Conservation (phyloP, 1,139 yeast species). For the Sugiyamaella neomexicana region DNA sequence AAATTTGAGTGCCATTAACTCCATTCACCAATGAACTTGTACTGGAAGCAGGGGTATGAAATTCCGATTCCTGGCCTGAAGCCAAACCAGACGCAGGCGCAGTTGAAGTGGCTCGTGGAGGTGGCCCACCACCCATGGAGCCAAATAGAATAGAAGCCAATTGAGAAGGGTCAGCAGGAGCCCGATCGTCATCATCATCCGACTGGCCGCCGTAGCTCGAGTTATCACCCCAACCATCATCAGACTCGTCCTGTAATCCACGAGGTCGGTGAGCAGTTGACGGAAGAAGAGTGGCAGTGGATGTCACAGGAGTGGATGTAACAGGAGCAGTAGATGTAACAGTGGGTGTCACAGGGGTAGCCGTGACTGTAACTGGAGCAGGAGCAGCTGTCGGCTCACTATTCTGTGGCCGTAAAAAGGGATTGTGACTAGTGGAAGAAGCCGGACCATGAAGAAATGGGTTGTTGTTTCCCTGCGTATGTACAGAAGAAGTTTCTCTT, state of each 20-base stretch:
- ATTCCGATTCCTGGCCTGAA: conserved; percentile 13
- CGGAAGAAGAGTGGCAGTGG: too few relatives aligned
- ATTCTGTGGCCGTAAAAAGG: conserved; percentile 43
- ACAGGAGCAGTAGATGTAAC: conserved; percentile 32
- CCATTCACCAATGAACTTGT: conserved; percentile 19
- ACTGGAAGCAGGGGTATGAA: conserved; percentile 21
- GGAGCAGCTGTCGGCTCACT: conserved; percentile 32
- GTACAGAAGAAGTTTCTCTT: conserved; percentile 10
- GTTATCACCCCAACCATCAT: conserved; percentile 53
- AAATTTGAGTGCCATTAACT: neutral
- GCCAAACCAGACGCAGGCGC: conserved; percentile 23
- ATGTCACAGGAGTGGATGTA: too few relatives aligned
- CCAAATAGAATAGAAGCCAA: conserved; percentile 65
- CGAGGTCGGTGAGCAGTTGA: conserved; percentile 51
- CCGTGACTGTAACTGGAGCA: too few relatives aligned
- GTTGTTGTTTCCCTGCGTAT: conserved; percentile 16
- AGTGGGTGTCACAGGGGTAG: too few relatives aligned
- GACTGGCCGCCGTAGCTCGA: conserved; percentile 48
- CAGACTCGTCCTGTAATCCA: conserved; percentile 52
- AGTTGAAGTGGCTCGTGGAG: conserved; percentile 29
- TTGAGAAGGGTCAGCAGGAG: conserved; percentile 53
- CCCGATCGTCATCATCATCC: conserved; percentile 48
- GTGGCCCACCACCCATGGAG: conserved; percentile 48
- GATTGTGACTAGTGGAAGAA: conserved; percentile 36
- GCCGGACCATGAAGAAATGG: conserved; percentile 18